Evolutionary conservation across 495 filamentous ascomycete species (phyloP), one percentile per base, ranked within the genome.

Genomic region (Pyrenopolyporus hunteri): DNA sequence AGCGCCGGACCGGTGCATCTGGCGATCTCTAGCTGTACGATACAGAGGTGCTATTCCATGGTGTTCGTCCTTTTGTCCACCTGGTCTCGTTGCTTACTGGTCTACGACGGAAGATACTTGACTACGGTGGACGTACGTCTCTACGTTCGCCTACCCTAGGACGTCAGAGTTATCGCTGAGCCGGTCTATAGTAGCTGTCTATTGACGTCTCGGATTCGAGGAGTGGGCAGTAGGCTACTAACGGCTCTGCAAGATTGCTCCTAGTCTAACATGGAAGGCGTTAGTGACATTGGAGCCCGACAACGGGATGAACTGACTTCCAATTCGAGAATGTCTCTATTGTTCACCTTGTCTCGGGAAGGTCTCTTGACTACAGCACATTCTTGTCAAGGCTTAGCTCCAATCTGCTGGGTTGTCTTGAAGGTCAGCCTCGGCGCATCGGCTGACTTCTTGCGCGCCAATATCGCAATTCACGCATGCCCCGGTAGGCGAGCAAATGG

Each of bases 351-450:
- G 42, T 39, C 46, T 53, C 26, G 25, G 44, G 17, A 31, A 47
- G 52, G 31, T 37, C 42, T 61, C 51, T 60, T 35, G 47, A 57
- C 29, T 39, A 65, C 65, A 45, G 45, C 68, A 70, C 68, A 70
- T 70, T 70, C 68, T 70, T 59, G 47, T 70, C 68, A 58, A 40
- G 64, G 68, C 52, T 44, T 70, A 70, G 65, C 55, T 65, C 28
- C 49, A 47, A 13, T 42, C 23, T 47, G 40, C 35, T 54, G n/a
- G 63, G 46, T 52, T 47, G 25, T 42, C 37, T 59, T 23, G 16
- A 37, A 47, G 33, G 63, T 55, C 57, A 50, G 58, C 49, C 64
- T 67, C 63, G 64, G 64, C 59, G 44, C 53, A 56, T 63, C 47
- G 53, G 53, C 52, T 63, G 57, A 63, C 63, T 58, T 54, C 36